phyloP scores from a whole-genome alignment of 1,139 yeast species.

The Saccharomyces hybrid region DNA sequence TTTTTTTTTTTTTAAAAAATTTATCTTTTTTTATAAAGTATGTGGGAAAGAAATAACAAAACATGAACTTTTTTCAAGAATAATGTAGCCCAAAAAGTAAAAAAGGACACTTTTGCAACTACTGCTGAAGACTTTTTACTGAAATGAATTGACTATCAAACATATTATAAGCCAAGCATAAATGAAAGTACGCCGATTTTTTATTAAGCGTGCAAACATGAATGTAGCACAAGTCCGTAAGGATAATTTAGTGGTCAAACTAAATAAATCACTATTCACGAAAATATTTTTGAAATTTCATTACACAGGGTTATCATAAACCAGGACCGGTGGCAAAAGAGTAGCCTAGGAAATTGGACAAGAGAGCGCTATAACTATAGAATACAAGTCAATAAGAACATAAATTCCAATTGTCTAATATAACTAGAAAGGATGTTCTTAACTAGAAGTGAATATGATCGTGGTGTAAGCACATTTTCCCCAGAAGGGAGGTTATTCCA shows the following conservation, averaged over 20 bases:
- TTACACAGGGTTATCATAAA: not conserved
- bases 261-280: not conserved
- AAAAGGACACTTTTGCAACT: no score
- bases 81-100: no score
- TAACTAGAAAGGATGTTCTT: slow-evolving; percentile 57
- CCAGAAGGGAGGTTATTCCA: slow-evolving; percentile 98
- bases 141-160: no score
- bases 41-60: no score
- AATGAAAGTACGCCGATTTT: no score
- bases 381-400: not conserved
- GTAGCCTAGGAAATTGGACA: not conserved
- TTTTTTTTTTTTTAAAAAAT: no score
- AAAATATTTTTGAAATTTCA: not conserved
- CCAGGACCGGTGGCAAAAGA: not conserved
- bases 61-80: no score
- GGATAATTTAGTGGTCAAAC: no score
- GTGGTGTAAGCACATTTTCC: slow-evolving; percentile 97
- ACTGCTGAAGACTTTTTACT: no score
- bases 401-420: not conserved
- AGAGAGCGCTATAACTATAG: not conserved
- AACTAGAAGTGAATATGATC: slow-evolving; percentile 97
- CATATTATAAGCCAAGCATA: no score
- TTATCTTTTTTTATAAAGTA: no score
- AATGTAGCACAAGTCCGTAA: not conserved
- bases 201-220: no score